A percentile compares a stretch with the other conserved stretches of the same genome.
Conservation (phyloP, 257 asterid species). For the Capsicum pubescens region DNA sequence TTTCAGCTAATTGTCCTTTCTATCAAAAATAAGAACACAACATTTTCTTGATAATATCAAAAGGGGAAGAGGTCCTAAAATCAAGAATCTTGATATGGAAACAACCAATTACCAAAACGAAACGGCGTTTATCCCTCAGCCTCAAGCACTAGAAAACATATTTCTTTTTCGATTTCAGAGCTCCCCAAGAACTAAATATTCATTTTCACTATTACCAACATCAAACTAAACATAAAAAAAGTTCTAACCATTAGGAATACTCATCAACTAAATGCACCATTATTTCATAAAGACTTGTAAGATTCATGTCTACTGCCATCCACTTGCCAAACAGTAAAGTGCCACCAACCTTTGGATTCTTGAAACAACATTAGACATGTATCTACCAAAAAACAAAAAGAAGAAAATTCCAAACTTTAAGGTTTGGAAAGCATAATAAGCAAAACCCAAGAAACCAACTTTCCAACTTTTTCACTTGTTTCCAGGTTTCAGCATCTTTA, state of each 20-base stretch:
- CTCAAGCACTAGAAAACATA: conserved; percentile 39
- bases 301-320: background rate
- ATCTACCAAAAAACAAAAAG: conserved; percentile 21
- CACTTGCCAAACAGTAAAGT: conserved; percentile 7
- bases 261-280: conserved; percentile 6
- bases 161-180: conserved; percentile 28
- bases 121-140: conserved; percentile 41
- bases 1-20: conserved; percentile 20
- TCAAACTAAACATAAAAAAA: conserved; percentile 14
- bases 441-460: conserved; percentile 38
- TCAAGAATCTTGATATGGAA: conserved; percentile 14
- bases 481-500: background rate
- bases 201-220: conserved; percentile 23
- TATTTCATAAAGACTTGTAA: background rate
- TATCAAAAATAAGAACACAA: conserved; percentile 4
- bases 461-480: conserved; percentile 23
- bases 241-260: conserved; percentile 16
- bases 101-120: conserved; percentile 36
- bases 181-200: conserved; percentile 3
- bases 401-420: conserved; percentile 42
- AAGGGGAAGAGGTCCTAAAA: background rate
- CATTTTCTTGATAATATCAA: conserved; percentile 21
- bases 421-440: conserved; percentile 32
- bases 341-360: conserved; percentile 12
- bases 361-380: conserved; percentile 14